Evolutionary conservation across 1,284 basidiomycete species (phyloP).

Genomic region (Cutaneotrichosporon cyanovorans): DNA sequence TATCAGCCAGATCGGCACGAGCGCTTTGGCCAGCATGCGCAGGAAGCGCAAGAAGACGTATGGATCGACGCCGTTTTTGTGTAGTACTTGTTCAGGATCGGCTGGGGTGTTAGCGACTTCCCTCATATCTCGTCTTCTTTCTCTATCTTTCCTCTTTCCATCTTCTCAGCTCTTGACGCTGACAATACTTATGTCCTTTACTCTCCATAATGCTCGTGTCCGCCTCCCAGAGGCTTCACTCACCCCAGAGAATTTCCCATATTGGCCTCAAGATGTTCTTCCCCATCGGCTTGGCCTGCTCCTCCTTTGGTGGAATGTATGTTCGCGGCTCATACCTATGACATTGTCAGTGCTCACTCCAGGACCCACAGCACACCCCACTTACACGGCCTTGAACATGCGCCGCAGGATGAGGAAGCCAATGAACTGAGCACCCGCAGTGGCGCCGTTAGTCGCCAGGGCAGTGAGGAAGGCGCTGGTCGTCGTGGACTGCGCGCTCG

Average conservation of each 20-base stretch:
- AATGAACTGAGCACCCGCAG: conserved; percentile 55
- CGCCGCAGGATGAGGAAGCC: conserved; percentile 57
- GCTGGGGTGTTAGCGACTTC: conserved; percentile 13
- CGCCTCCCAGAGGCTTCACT: conserved; percentile 3
- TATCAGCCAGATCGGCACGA: conserved; percentile 57
- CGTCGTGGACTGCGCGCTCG: conserved; percentile 23
- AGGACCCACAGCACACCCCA: neutral
- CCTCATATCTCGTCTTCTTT: too few relatives aligned
- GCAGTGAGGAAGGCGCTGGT: conserved; percentile 64
- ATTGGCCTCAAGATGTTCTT: conserved; percentile 28
- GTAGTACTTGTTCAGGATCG: conserved; percentile 48
- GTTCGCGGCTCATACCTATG: conserved; percentile 67
- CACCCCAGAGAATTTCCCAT: conserved; percentile 32
- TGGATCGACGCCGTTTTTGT: conserved; percentile 53
- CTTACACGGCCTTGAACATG: conserved; percentile 43
- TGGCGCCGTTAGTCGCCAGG: conserved; percentile 51
- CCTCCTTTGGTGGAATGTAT: conserved; percentile 47
- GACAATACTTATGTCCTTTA: too few relatives aligned
- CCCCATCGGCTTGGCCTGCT: conserved; percentile 32
- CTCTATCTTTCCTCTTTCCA: conserved; percentile 12
- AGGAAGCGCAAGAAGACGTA: conserved; percentile 66
- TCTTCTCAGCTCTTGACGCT: conserved; percentile 35
- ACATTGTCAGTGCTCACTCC: conserved; percentile 1
- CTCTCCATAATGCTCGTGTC: too few relatives aligned
- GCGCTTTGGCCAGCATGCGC: conserved; percentile 58